Conservation (phyloP, 2,329 filamentous ascomycete genomes). For the Ophiocordyceps camponoti-saundersi region DNA sequence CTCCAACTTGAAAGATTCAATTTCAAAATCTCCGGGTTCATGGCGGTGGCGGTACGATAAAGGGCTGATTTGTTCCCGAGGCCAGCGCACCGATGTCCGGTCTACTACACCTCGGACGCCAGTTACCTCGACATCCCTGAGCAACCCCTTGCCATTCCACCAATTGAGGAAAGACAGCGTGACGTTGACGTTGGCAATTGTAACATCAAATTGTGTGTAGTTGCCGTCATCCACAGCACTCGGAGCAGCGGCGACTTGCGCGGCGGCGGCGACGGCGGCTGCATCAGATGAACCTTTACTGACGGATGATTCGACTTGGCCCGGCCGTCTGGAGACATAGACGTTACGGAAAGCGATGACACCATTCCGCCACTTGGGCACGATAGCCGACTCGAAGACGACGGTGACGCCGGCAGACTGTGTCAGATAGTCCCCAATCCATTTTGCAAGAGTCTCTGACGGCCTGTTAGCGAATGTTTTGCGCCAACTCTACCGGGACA, state of each 20-base stretch:
- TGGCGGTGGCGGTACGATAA: slow-evolving; percentile 78
- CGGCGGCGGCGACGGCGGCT: slow-evolving; percentile 69
- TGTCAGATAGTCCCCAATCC: slow-evolving; percentile 90
- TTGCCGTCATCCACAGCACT: slow-evolving; percentile 65
- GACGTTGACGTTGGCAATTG: slow-evolving; percentile 88
- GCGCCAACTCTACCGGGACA: neutral
- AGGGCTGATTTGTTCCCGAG: slow-evolving; percentile 51
- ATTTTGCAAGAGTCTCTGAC: slow-evolving; percentile 74
- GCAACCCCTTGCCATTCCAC: slow-evolving; percentile 89
- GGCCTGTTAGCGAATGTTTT: slow-evolving; percentile 5
- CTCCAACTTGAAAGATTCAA: slow-evolving; percentile 91
- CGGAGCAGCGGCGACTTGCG: slow-evolving; percentile 13
- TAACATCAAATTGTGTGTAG: slow-evolving; percentile 94
- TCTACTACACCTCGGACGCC: slow-evolving; percentile 88
- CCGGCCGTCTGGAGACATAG: slow-evolving; percentile 81
- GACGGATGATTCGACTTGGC: slow-evolving; percentile 65
- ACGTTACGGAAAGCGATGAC: slow-evolving; percentile 96
- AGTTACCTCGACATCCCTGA: slow-evolving; percentile 86
- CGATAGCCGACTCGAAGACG: slow-evolving; percentile 93
- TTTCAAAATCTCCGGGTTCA: slow-evolving; percentile 84
- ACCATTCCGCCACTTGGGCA: slow-evolving; percentile 86
- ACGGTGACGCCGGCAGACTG: slow-evolving; percentile 85
- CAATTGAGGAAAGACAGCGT: slow-evolving; percentile 96
- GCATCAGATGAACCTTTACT: slow-evolving; percentile 85
- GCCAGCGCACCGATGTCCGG: slow-evolving; percentile 64